Conservation (phyloP, 768 basidiomycete species). For the Lactifluus echinatus region DNA sequence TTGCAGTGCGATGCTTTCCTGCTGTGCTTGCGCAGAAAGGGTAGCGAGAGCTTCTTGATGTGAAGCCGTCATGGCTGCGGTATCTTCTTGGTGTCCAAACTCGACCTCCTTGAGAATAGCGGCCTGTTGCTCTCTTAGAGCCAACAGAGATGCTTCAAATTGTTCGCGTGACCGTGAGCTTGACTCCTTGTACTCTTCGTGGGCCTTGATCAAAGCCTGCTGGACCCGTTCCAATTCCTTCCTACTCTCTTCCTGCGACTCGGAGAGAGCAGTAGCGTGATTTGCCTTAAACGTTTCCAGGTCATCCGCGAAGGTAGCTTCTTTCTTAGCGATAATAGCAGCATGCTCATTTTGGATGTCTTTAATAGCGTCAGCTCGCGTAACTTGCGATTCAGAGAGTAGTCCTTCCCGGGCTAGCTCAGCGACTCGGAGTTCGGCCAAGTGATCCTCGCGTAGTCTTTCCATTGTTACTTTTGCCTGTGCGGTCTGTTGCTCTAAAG, state of each 20-base stretch:
- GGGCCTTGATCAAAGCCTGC: constrained; percentile 35
- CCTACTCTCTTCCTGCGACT: constrained; percentile 46
- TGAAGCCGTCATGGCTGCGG: constrained; percentile 38
- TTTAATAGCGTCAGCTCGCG: constrained; percentile 51
- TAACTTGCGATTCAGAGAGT: constrained; percentile 64
- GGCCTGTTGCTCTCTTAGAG: constrained; percentile 49
- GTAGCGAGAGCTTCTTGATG: constrained; percentile 37
- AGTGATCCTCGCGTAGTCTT: constrained; percentile 69
- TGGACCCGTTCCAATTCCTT: constrained; percentile 43
- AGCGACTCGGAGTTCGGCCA: constrained; percentile 58
- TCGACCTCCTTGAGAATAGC: constrained; percentile 46
- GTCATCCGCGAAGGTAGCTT: constrained; percentile 55
- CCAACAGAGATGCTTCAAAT: constrained; percentile 38
- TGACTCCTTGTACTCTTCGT: constrained; percentile 35
- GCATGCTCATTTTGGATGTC: constrained; percentile 67
- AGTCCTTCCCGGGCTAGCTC: constrained; percentile 71
- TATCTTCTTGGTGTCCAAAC: constrained; percentile 46
- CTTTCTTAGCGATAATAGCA: constrained; percentile 56
- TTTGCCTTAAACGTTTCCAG: constrained; percentile 57
- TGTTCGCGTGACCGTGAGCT: constrained; percentile 36
- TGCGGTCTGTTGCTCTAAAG: constrained; percentile 50
- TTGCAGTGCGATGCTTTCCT: constrained; percentile 30
- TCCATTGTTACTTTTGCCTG: constrained; percentile 58
- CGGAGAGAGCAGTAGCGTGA: constrained; percentile 46
- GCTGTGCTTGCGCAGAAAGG: constrained; percentile 26